A percentile compares a stretch with the other conserved stretches of the same genome.
Conservation (phyloP, 2,329 filamentous ascomycete species). For the Epicoccum nigrum region DNA sequence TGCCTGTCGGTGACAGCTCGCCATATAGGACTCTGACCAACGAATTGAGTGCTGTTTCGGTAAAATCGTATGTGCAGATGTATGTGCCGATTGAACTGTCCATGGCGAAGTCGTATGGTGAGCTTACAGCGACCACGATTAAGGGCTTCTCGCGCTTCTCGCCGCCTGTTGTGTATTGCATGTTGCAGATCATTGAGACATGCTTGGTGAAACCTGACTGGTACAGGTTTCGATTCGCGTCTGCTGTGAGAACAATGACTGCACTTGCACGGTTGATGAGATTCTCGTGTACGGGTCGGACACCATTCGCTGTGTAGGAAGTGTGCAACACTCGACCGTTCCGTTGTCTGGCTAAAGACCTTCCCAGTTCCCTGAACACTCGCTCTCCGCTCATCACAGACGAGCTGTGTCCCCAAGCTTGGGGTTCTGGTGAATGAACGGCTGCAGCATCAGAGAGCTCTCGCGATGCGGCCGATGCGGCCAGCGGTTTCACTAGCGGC, state of each 20-base stretch:
- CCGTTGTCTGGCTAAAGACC: constrained; percentile 82
- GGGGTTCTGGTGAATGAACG: constrained; percentile 61
- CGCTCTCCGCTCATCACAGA: constrained; percentile 88
- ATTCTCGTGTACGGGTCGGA: constrained; percentile 91
- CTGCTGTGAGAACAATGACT: constrained; percentile 89
- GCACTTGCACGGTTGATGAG: constrained; percentile 86
- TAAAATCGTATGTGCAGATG: constrained; percentile 95
- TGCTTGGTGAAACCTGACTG: constrained; percentile 96
- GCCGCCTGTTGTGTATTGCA: constrained; percentile 72
- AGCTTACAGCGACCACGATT: constrained; percentile 90
- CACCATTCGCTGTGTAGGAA: constrained; percentile 91
- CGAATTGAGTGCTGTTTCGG: constrained; percentile 85
- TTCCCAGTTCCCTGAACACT: constrained; percentile 87
- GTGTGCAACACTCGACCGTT: constrained; percentile 90
- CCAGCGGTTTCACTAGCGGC: constrained; percentile 88
- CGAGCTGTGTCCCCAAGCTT: constrained; percentile 61
- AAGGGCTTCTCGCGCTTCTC: constrained; percentile 80
- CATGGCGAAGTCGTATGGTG: constrained; percentile 95
- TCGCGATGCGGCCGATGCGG: constrained; percentile 82
- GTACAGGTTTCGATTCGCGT: constrained; percentile 92
- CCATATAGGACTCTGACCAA: constrained; percentile 85
- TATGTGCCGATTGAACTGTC: constrained; percentile 90
- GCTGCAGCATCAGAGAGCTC: constrained; percentile 66
- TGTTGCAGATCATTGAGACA: constrained; percentile 91
- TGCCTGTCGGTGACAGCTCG: constrained; percentile 65